phyloP scores from a whole-genome alignment of 768 basidiomycete genomes.

The Hericium erinaceus region DNA sequence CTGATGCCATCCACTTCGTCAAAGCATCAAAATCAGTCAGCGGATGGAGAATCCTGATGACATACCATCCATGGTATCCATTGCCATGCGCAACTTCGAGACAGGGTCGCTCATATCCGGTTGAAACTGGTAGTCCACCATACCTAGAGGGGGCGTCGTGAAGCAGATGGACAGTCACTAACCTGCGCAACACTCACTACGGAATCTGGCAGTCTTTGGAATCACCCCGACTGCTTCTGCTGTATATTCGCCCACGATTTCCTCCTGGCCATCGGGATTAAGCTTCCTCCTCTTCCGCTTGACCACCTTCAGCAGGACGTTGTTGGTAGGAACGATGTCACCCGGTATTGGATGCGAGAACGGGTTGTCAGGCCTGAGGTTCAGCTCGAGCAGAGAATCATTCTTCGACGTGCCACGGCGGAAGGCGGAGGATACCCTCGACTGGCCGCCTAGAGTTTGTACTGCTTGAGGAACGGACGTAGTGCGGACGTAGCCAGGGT shows the following conservation, averaged over 20 bases:
- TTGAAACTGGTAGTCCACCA: constrained; percentile 90
- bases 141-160: constrained; percentile 38
- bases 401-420: constrained; percentile 52
- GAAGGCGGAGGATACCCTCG: constrained; percentile 69
- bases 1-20: constrained; percentile 61
- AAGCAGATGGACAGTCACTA: too few relatives aligned
- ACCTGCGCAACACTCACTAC: constrained; percentile 45
- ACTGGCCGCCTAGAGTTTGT: constrained; percentile 58
- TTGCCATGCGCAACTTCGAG: constrained; percentile 55
- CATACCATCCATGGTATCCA: constrained; percentile 80
- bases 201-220: constrained; percentile 80
- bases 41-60: neutral
- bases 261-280: constrained; percentile 12
- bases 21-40: neutral
- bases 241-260: constrained; percentile 57
- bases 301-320: constrained; percentile 78
- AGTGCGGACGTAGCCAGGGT: constrained; percentile 74
- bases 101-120: constrained; percentile 67
- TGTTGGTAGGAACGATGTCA: constrained; percentile 65
- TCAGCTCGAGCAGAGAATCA: constrained; percentile 66
- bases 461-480: constrained; percentile 56
- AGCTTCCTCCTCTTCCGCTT: constrained; percentile 50
- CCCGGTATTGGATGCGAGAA: constrained; percentile 83
- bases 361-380: constrained; percentile 61
- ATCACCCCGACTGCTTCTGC: constrained; percentile 65